Base-by-base conservation (phyloP, 139 green algal species). In the Chlamydomonas sphaeroides region DNA sequence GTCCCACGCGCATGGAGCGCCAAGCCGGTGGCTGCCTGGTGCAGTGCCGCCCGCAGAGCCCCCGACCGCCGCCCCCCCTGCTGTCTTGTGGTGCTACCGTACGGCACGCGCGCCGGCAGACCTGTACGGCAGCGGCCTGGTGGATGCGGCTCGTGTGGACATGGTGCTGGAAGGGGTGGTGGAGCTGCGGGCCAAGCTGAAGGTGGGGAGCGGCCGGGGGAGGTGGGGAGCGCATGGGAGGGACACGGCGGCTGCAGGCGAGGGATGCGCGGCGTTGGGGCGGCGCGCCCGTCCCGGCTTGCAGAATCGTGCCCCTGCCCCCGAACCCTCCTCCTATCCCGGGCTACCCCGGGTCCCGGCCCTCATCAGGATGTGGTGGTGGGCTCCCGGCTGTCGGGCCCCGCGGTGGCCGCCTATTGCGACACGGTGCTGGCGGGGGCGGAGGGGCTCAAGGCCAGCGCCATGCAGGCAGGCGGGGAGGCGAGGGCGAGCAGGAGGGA, bases 161-260 rank as follows among this genome's bases (percentile, higher is more conserved):
- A 90, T 91, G 87, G 36, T 91, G 45, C 56, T 88, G 53, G 85
- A 90, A 20, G 85, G 45, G 7, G 78, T 86, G 32, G 20, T 26
- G 25, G 87, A 91, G 39, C 65, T 91, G 28, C n/a, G 74, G 14
- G 63, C n/a, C 53, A 88, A 86, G 78, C n/a, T 83, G 4, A 36
- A 42, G 62, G 76, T 83, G 45, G 2, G 75, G 62, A 14, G 51
- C 5, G 23, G 18, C 17, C n/a, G n/a, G 68, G 38, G 38, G 68
- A 26, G 28, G 20, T 10, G 26, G 56, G 56, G 56, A 17, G 6
- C 28, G 14, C 30, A 5, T 4, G 10, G 59, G 36, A 79, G 72
- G 38, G 72, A n/a, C n/a, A n/a, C n/a, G n/a, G n/a, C n/a, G n/a
- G 28, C 30, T 36, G 59, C 30, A 17, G 17, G 59, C 6, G 30